phyloP scores from a whole-genome alignment of 257 asterid genomes.

The Solanum habrochaites region DNA sequence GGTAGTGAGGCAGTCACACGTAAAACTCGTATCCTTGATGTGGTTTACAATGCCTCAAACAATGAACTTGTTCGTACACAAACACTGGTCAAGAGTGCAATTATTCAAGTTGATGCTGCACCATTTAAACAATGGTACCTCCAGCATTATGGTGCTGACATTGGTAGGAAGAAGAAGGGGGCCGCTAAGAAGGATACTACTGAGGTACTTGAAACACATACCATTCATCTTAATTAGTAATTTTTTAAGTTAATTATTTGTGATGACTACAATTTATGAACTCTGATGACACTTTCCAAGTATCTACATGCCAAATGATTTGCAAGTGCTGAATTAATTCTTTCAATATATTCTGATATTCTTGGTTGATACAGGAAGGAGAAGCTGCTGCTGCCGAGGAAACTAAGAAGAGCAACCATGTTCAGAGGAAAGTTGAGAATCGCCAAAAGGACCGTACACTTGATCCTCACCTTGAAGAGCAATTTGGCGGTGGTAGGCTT shows the following conservation, averaged over 20 bases:
- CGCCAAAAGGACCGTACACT: conserved; percentile 26
- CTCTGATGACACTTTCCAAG: neutral
- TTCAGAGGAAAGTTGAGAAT: conserved; percentile 31
- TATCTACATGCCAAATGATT: neutral
- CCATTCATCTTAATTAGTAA: neutral
- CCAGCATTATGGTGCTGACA: conserved; percentile 31
- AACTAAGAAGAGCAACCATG: conserved; percentile 35
- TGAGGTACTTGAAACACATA: conserved; percentile 8
- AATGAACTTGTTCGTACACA: conserved; percentile 35
- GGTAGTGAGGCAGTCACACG: conserved; percentile 34
- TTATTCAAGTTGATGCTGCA: conserved; percentile 31
- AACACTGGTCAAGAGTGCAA: conserved; percentile 30
- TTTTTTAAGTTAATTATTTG: neutral
- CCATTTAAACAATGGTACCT: conserved; percentile 33
- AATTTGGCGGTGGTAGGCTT: conserved; percentile 36
- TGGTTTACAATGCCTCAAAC: conserved; percentile 30
- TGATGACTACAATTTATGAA: neutral
- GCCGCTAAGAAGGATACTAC: conserved; percentile 18
- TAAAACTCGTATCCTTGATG: conserved; percentile 31
- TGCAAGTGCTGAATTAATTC: neutral
- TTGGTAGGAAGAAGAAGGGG: conserved; percentile 31
- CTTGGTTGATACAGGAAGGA: conserved; percentile 16
- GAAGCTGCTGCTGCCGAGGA: conserved; percentile 27
- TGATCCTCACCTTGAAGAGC: conserved; percentile 45
- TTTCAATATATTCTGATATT: neutral